Evolutionary conservation across 2,329 filamentous ascomycete species (phyloP).

Genomic region (Volutella citrinella): DNA sequence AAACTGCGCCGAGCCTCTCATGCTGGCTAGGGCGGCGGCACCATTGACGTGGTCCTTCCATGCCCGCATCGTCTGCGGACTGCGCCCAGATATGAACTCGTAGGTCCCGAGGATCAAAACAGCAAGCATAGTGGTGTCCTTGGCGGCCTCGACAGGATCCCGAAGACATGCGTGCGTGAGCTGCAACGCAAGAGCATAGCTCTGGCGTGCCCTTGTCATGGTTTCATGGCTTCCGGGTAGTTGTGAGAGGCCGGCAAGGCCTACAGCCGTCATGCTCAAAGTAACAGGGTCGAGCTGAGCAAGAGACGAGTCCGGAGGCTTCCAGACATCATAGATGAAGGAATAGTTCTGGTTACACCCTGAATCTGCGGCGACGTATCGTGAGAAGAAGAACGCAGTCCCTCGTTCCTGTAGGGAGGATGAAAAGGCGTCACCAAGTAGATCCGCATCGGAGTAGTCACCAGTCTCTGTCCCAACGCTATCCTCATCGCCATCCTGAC

Average conservation of each 20-base stretch:
- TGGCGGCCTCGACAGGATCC: slow-evolving; percentile 40
- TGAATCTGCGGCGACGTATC: slow-evolving; percentile 46
- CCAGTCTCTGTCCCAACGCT: slow-evolving; percentile 7
- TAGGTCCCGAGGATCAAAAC: slow-evolving; percentile 54
- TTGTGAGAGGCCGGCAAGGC: slow-evolving; percentile 49
- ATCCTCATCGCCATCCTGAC: slow-evolving; percentile 12
- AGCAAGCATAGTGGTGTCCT: slow-evolving; percentile 50
- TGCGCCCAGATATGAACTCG: slow-evolving; percentile 49
- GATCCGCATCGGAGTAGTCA: slow-evolving; percentile 17
- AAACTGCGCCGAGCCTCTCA: slow-evolving; percentile 48
- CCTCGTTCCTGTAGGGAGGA: slow-evolving; percentile 39
- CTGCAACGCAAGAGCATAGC: slow-evolving; percentile 50
- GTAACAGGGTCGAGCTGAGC: slow-evolving; percentile 43
- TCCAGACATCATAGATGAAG: slow-evolving; percentile 52
- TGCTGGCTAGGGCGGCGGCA: slow-evolving; percentile 46
- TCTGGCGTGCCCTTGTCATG: slow-evolving; percentile 46
- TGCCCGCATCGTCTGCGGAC: slow-evolving; percentile 43
- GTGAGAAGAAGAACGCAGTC: slow-evolving; percentile 49
- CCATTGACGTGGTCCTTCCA: slow-evolving; percentile 55
- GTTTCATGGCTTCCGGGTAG: slow-evolving; percentile 39
- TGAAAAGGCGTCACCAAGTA: slow-evolving; percentile 11
- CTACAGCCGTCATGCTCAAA: slow-evolving; percentile 53
- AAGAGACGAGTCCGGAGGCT: slow-evolving; percentile 34
- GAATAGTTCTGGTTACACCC: slow-evolving; percentile 50
- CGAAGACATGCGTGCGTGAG: slow-evolving; percentile 49